phyloP scores from a whole-genome alignment of 2,329 filamentous ascomycete genomes.

The Celoporthe dispersa region DNA sequence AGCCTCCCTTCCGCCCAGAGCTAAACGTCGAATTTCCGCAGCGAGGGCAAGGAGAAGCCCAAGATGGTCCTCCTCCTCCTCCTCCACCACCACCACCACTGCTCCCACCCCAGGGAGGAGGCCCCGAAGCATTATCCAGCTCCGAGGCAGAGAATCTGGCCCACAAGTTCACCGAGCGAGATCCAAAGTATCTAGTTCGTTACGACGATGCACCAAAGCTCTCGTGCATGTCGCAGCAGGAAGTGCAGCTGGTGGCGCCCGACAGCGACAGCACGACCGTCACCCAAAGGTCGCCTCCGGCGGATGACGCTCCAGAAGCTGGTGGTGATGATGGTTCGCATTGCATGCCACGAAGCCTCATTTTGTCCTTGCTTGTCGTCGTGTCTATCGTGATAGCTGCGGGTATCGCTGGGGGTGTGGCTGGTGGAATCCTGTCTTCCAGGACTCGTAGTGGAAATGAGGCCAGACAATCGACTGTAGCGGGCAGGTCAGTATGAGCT shows the following conservation, averaged over 20 bases:
- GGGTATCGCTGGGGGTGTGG: background rate
- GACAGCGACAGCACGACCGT: background rate
- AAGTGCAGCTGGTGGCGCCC: background rate
- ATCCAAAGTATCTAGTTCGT: background rate
- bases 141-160: background rate
- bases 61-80: too few species aligned
- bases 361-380: background rate
- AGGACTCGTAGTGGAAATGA: background rate
- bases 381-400: background rate
- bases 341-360: background rate
- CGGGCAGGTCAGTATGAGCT: background rate
- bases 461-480: background rate
- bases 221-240: background rate
- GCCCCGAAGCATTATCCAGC: background rate
- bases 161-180: background rate
- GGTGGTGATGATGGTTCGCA: background rate
- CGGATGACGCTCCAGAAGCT: background rate
- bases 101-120: background rate
- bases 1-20: too few species aligned
- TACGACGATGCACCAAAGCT: background rate
- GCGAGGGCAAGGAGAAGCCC: background rate
- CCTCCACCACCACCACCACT: too few species aligned
- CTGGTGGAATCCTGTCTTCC: background rate
- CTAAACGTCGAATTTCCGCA: background rate
- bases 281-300: background rate